Evolutionary conservation across 345 rosid genomes (phyloP), one percentile per base, ranked within the genome.

Genomic region (Sonneratia alba): DNA sequence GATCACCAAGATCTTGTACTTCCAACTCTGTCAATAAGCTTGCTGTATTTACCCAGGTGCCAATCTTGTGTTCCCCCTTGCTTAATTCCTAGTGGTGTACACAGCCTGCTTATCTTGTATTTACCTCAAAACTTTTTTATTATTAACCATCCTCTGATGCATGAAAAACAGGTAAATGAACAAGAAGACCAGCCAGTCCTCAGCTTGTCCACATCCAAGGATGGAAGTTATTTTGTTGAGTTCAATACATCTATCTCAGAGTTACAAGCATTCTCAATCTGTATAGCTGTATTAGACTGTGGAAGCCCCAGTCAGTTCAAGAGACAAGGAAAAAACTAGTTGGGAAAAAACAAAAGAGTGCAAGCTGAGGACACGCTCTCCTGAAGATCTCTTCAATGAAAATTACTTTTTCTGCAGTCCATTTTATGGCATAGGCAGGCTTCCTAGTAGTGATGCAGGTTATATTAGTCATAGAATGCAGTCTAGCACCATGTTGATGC

Each of bases 181-280:
- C 77, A 81, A 71, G 79, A 83, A 18, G 81, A 78, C 62, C 81
- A 76, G 66, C 91, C 88, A 48, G 85, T 84, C 77, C 89, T 92
- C 80, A 85, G 84, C 70, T 79, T 92, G 71, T 74, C 88, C 21
- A 85, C 90, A 5, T 88, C 83, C 79, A 85, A 86, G 84, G 99
- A 90, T 48, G 89, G 86, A 53, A 86, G 88, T 69, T 90, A 85
- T 78, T 85, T 94, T 0, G 91, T 95, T 15, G 90, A 95, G 81
- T 95, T 91, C 83, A 83, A 76, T 71, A 75, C 99, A 42, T 77
- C 90, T 5, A 84, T 92, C 75, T 80, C 96, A 9, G 82, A 77
- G 70, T 48, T 95, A 78, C 97, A 92, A 85, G 96, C 99, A 69
- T 95, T 95, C 80, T 83, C 97, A 49, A 79, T 87, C 36, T 87